Conservation (phyloP, 2,329 filamentous ascomycete genomes). For the Hypoxylon sp. region DNA sequence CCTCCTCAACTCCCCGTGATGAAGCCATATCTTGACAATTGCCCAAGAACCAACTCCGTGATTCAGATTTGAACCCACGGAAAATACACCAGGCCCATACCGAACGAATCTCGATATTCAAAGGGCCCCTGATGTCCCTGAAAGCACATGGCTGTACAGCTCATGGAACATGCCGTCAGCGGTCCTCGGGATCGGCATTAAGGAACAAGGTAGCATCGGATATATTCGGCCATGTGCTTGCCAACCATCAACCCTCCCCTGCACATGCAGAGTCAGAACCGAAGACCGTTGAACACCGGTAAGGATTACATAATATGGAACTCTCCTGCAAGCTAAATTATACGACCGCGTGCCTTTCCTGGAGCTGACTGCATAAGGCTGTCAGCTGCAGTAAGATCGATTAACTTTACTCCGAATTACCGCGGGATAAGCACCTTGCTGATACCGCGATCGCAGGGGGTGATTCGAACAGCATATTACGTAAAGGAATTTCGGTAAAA, state of each 20-base stretch:
- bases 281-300: not conserved
- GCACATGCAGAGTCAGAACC: constrained; percentile 1
- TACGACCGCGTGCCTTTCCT: not conserved
- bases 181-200: not conserved
- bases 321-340: constrained; percentile 1
- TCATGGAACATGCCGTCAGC: not conserved
- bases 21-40: constrained; percentile 9
- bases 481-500: not conserved
- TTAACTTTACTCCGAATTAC: not conserved
- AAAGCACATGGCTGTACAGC: not conserved
- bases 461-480: not conserved
- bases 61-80: not conserved
- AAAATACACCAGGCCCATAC: not conserved
- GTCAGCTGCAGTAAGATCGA: not conserved
- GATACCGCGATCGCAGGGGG: not conserved
- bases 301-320: not conserved
- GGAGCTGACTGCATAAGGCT: constrained; percentile 5
- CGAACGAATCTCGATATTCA: not conserved
- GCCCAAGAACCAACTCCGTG: not conserved
- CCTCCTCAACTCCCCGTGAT: not conserved
- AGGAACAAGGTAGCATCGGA: constrained; percentile 1
- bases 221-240: constrained; percentile 3
- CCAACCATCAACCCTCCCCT: not conserved
- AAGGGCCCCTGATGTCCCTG: not conserved
- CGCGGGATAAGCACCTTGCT: not conserved